These are phyloP conservation scores for Saccharomycopsis phalli DNA, from an alignment of 1,139 yeast species.

Conservation along the genomic window DNA sequence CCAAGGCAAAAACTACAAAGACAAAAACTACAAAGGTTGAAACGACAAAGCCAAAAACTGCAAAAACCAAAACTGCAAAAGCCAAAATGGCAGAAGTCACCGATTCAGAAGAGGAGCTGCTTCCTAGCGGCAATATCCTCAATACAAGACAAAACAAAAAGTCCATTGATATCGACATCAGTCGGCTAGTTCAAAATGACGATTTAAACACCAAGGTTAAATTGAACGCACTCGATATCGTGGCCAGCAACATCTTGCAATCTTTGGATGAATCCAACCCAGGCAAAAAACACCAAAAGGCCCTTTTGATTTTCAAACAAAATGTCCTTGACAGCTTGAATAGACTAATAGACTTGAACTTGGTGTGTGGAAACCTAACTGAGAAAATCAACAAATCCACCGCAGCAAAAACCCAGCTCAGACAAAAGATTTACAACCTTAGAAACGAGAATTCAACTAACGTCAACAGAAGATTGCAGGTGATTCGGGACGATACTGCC, in stretches of 20 bases:
- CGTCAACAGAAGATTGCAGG: slow-evolving; percentile 4
- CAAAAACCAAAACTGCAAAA: not conserved
- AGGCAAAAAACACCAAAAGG: not conserved
- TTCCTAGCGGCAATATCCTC: not conserved
- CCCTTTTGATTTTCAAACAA: slow-evolving; percentile 4
- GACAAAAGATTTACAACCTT: slow-evolving; percentile 4
- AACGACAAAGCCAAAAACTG: no score
- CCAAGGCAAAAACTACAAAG: no score
- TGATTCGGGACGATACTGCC: slow-evolving; percentile 6
- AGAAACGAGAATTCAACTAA: slow-evolving; percentile 4
- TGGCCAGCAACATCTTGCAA: slow-evolving; percentile 9
- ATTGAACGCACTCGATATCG: slow-evolving; percentile 16
- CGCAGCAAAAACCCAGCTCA: not conserved
- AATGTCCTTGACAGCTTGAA: slow-evolving; percentile 1
- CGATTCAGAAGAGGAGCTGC: not conserved
- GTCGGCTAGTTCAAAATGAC: slow-evolving; percentile 1
- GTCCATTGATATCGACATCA: slow-evolving; percentile 2
- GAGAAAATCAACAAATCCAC: not conserved
- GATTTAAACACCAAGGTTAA: slow-evolving; percentile 1
- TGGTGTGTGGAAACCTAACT: slow-evolving; percentile 2
- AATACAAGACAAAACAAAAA: slow-evolving; percentile 3
- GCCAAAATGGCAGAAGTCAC: not conserved
- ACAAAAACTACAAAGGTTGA: slow-evolving; percentile 1
- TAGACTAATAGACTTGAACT: slow-evolving; percentile 8
- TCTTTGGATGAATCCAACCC: slow-evolving; percentile 2